phyloP scores from a whole-genome alignment of 345 rosid genomes.

The Lenwebbia sp. region DNA sequence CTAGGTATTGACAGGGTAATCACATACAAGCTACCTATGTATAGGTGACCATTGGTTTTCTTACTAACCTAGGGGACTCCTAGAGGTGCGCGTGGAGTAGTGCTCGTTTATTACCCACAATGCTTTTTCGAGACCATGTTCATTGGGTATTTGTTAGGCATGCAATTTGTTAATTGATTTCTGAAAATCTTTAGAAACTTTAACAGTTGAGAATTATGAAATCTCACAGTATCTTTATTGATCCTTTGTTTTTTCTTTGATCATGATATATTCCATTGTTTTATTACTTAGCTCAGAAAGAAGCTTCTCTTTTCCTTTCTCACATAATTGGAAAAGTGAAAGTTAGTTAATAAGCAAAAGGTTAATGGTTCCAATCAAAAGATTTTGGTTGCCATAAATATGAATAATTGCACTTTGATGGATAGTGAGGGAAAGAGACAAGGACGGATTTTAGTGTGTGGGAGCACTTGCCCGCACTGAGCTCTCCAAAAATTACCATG shows the following conservation, averaged over 20 bases:
- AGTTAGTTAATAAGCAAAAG: not conserved
- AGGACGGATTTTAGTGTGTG: not conserved
- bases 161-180: not conserved
- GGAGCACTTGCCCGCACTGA: not conserved
- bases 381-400: not conserved
- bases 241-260: not conserved
- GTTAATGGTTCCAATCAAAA: not conserved
- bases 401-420: not conserved
- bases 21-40: not conserved
- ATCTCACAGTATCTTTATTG: not conserved
- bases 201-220: not conserved
- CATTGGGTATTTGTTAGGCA: not conserved
- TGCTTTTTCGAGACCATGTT: not conserved
- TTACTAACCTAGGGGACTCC: not conserved
- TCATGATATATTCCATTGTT: not conserved
- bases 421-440: not conserved
- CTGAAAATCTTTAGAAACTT: not conserved
- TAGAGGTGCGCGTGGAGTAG: fast-evolving
- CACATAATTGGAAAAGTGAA: not conserved
- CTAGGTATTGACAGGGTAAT: not conserved
- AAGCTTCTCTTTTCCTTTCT: not conserved
- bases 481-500: not conserved
- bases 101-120: not conserved
- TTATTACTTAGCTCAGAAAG: not conserved
- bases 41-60: not conserved